Conservation (phyloP, 2,329 filamentous ascomycete genomes). For the Emmonsia crescens region DNA sequence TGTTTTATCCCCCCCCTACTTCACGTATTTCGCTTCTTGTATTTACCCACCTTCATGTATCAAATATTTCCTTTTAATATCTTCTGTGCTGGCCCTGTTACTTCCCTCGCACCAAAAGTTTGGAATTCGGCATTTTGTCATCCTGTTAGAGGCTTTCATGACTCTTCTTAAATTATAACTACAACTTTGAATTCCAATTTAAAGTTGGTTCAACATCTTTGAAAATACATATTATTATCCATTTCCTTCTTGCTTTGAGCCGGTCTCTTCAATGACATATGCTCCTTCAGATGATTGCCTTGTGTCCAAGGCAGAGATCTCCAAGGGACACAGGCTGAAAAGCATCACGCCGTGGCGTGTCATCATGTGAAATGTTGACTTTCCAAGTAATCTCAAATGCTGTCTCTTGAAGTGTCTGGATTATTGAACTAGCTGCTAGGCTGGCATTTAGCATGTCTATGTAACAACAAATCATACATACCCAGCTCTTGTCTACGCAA, state of each 20-base stretch:
- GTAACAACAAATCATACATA: too few species aligned
- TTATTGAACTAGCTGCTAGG: too few species aligned
- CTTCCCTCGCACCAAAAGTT: neutral
- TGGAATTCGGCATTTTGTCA: neutral
- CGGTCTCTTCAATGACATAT: neutral
- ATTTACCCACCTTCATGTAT: neutral
- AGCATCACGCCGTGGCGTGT: too few species aligned
- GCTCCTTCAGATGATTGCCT: too few species aligned
- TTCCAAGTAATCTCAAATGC: too few species aligned
- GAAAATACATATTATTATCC: neutral
- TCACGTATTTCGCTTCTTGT: neutral
- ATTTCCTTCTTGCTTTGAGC: neutral
- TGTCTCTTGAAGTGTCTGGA: too few species aligned
- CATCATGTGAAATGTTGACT: too few species aligned
- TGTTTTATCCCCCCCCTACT: neutral
- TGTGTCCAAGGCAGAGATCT: too few species aligned
- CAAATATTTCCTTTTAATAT: neutral
- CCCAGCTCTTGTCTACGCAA: conserved; percentile 49
- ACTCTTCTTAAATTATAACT: neutral
- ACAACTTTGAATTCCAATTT: neutral
- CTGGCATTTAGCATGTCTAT: too few species aligned
- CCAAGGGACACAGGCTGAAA: too few species aligned
- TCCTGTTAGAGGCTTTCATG: neutral
- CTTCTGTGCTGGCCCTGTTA: neutral
- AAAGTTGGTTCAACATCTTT: neutral